Conservation (phyloP, 805 yeast species). For the Wickerhamiella azyma region DNA sequence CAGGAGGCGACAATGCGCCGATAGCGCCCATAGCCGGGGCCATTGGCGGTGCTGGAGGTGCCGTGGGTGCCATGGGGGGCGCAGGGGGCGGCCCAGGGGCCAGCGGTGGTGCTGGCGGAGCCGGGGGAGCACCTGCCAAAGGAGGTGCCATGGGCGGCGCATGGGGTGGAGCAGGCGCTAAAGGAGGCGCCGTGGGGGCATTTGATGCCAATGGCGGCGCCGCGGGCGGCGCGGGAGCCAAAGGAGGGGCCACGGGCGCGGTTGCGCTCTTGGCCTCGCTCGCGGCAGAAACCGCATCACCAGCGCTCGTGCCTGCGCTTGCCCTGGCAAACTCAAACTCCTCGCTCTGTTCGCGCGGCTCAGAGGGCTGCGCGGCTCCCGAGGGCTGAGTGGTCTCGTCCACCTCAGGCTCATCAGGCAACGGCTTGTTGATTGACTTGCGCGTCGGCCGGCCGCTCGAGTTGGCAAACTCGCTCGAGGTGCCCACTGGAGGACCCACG, state of each 20-base stretch:
- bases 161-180: too few relatives aligned
- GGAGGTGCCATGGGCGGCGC: conserved; percentile 17
- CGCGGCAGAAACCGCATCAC: too few relatives aligned
- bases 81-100: conserved; percentile 18
- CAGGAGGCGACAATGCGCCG: conserved; percentile 9
- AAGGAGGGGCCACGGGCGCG: too few relatives aligned
- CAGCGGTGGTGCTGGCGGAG: conserved; percentile 10
- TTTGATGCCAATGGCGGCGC: neutral
- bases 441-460: too few relatives aligned
- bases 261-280: too few relatives aligned
- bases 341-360: neutral
- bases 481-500: too few relatives aligned
- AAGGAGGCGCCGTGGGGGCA: conserved; percentile 14
- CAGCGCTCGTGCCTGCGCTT: too few relatives aligned
- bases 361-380: too few relatives aligned
- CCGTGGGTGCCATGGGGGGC: conserved; percentile 14
- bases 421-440: too few relatives aligned
- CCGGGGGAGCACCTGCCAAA: neutral
- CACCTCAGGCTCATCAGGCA: neutral
- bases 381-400: neutral
- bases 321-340: too few relatives aligned
- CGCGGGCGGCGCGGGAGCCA: neutral
- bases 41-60: conserved; percentile 14
- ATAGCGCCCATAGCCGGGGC: conserved; percentile 21
- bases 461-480: too few relatives aligned